These are phyloP conservation scores for Phytophthora agathidicida DNA, from an alignment of 352 stramenopile genomes.

Conservation along the genomic window DNA sequence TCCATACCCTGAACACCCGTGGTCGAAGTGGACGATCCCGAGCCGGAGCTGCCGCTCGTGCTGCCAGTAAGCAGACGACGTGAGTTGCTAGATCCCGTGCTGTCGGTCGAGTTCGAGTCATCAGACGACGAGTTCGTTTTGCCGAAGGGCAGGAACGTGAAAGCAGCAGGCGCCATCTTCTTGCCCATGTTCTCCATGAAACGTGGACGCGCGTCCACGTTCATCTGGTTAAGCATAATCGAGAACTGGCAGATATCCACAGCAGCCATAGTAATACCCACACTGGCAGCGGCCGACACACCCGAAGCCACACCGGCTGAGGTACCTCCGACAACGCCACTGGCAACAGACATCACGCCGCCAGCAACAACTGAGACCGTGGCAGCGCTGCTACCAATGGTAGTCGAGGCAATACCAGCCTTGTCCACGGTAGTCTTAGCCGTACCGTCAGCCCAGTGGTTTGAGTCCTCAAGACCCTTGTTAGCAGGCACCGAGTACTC, in stretches of 20 bases:
- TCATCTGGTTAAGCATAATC: constrained; percentile 88
- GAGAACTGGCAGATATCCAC: constrained; percentile 84
- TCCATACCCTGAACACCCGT: constrained; percentile 76
- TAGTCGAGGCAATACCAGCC: constrained; percentile 56
- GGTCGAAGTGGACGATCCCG: constrained; percentile 24
- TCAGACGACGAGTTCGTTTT: constrained; percentile 35
- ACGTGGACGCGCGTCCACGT: constrained; percentile 71
- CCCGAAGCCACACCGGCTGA: constrained; percentile 62
- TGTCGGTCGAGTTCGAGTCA: constrained; percentile 18
- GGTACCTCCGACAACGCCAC: constrained; percentile 57
- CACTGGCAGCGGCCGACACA: constrained; percentile 62
- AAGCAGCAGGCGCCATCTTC: constrained; percentile 65
- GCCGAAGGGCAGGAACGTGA: constrained; percentile 73
- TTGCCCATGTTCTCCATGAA: constrained; percentile 83
- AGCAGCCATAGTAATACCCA: constrained; percentile 71
- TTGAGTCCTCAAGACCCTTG: constrained; percentile 64
- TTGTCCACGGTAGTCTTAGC: constrained; percentile 73
- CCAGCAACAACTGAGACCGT: constrained; percentile 65
- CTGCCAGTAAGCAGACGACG: constrained; percentile 41
- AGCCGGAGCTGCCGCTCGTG: constrained; percentile 33
- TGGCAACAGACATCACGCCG: constrained; percentile 68
- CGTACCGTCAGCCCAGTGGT: constrained; percentile 72
- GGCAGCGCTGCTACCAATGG: constrained; percentile 62
- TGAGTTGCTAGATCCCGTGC: constrained; percentile 6
- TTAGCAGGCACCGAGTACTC: constrained; percentile 49